phyloP scores from a whole-genome alignment of 768 basidiomycete genomes.

The Grammothele lineata region DNA sequence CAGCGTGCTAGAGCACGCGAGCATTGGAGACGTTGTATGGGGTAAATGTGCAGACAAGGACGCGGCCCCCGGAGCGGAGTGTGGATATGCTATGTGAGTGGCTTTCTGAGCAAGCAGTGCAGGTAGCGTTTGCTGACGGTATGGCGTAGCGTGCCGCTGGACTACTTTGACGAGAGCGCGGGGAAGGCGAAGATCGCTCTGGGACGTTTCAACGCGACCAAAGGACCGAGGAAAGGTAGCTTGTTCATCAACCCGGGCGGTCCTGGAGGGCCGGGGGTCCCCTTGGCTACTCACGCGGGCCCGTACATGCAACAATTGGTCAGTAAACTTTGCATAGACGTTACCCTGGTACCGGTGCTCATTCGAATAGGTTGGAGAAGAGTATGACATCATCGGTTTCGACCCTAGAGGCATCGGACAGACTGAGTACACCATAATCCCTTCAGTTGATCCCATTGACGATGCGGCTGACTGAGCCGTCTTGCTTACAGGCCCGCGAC shows the following conservation, averaged over 20 bases:
- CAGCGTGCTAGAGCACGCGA: no score
- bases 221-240: slow-evolving; percentile 22
- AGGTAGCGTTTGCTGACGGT: background rate
- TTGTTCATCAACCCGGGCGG: slow-evolving; percentile 32
- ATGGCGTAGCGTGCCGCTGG: slow-evolving; percentile 26
- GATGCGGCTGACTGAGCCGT: background rate
- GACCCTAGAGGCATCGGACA: slow-evolving; percentile 31
- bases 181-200: slow-evolving; percentile 29
- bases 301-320: slow-evolving; percentile 14
- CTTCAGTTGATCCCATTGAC: no score
- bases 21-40: no score
- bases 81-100: slow-evolving; percentile 20
- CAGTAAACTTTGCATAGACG: no score
- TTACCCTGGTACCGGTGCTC: background rate
- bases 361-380: slow-evolving; percentile 24
- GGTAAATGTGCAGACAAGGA: background rate
- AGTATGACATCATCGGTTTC: slow-evolving; percentile 27
- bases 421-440: slow-evolving; percentile 20
- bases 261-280: slow-evolving; percentile 23
- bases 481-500: slow-evolving; percentile 20
- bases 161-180: slow-evolving; percentile 26
- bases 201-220: slow-evolving; percentile 26
- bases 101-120: slow-evolving; percentile 16
- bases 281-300: slow-evolving; percentile 8
- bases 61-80: slow-evolving; percentile 16